Evolutionary conservation across 1,284 basidiomycete genomes (phyloP), one percentile per base, ranked within the genome.

Genomic region (Leccinum fallax): DNA sequence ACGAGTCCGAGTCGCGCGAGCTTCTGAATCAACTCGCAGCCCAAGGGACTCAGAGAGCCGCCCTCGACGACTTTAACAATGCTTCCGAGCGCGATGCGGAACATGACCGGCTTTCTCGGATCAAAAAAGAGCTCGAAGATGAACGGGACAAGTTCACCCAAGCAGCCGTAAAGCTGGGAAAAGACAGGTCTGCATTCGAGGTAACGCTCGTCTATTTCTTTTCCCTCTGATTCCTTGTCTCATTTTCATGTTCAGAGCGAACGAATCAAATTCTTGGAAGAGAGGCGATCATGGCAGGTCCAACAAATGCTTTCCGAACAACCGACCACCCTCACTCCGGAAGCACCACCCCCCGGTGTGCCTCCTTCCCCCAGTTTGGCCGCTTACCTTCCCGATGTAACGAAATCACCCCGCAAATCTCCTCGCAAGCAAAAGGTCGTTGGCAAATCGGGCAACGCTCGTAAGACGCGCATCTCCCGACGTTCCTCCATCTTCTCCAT

Each of bases 91-190:
- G 74, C 55, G 85, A 87, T 62, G 79, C 80, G 40, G 85, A 87
- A 68, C 79, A 75, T 52, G 80, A 84, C 54, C 77, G 81, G 19
- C 71, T 89, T 36, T 81, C 84, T 34, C 76, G 73, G 24, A 78
- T 85, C 53, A 80, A 78, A 66, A 76, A 73, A 55, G 81, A 88
- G 53, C 83, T 94, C 7, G 88, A 93, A 57, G 78, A 82, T 10
- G 90, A 94, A 68, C 82, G 89, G 11, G 78, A 78, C 57, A 84
- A 85, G 63, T 86, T 92, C 66, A 85, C 85, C 0, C 85, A 88
- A 61, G 86, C 86, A 11, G 80, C 86, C 13, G 76, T 88, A 19
- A 81, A 80, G 62, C 74, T 94, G 15, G 84, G 84, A 0, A 83
- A 84, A 65, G 92, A 94, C 63, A 85, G 85, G 67, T 82, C 84